phyloP scores from a whole-genome alignment of 2,329 filamentous ascomycete genomes.

The Neonectria ditissima region DNA sequence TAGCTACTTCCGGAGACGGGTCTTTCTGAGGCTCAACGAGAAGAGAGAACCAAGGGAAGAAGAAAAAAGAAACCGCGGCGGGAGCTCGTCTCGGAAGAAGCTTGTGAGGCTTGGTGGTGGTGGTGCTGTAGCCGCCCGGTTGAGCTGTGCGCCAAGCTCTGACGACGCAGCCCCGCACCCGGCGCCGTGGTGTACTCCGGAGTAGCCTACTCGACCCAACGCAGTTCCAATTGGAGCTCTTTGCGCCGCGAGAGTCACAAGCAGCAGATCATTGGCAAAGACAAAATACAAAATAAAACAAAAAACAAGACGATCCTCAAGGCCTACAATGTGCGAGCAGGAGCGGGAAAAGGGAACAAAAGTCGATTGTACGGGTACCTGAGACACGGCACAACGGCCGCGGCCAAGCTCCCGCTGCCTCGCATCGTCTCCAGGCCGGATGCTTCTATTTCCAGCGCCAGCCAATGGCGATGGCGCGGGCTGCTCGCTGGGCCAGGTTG shows the following conservation, averaged over 20 bases:
- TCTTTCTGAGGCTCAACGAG: background rate
- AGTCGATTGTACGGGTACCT: background rate
- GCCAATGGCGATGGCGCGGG: slow-evolving; percentile 13
- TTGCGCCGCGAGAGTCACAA: slow-evolving; percentile 5
- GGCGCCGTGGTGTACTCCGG: background rate
- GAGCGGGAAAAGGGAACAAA: background rate
- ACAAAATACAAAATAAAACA: no score
- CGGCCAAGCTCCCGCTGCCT: slow-evolving; percentile 20
- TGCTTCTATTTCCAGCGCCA: slow-evolving; percentile 5
- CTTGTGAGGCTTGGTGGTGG: slow-evolving; percentile 18
- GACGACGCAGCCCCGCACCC: slow-evolving; percentile 25
- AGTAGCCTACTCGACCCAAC: background rate
- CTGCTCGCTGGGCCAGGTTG: slow-evolving; percentile 12
- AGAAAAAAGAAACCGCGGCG: slow-evolving; percentile 7
- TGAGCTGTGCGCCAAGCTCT: slow-evolving; percentile 26
- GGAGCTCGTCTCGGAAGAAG: slow-evolving; percentile 15
- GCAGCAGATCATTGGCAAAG: background rate
- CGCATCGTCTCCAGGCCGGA: slow-evolving; percentile 5
- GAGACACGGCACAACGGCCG: slow-evolving; percentile 15
- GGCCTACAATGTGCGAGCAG: no score
- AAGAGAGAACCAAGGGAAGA: background rate
- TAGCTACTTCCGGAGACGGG: background rate
- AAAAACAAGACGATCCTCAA: background rate
- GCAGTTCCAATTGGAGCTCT: slow-evolving; percentile 2
- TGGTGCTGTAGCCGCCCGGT: slow-evolving; percentile 28